phyloP scores from a whole-genome alignment of 768 basidiomycete genomes.

The Leccinum sublutescens region DNA sequence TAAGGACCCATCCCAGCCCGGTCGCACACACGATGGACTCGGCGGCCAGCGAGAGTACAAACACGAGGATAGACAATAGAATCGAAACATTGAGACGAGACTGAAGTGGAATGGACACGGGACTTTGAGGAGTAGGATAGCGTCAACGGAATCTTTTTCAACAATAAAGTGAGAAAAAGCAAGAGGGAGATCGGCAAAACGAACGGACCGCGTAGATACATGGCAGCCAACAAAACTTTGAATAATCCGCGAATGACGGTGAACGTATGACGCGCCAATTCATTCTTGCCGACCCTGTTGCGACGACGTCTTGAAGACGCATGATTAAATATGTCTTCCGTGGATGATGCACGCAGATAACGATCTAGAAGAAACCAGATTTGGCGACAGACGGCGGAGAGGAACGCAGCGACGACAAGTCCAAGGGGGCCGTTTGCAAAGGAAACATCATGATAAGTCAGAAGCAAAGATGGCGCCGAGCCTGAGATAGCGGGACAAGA shows the following conservation, averaged over 20 bases:
- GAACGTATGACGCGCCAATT: conserved; percentile 43
- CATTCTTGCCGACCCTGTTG: conserved; percentile 44
- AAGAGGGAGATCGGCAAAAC: not conserved
- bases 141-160: conserved; percentile 52
- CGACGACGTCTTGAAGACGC: conserved; percentile 55
- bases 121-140: conserved; percentile 47
- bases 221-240: conserved; percentile 50
- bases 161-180: conserved; percentile 10
- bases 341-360: conserved; percentile 61
- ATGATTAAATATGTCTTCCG: conserved; percentile 65
- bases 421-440: conserved; percentile 50
- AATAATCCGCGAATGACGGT: conserved; percentile 44
- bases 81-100: conserved; percentile 43
- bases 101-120: conserved; percentile 33
- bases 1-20: conserved; percentile 91
- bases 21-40: conserved; percentile 55
- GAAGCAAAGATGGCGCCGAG: conserved; percentile 66
- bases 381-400: conserved; percentile 62
- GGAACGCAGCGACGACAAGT: conserved; percentile 51
- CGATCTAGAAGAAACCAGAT: conserved; percentile 78
- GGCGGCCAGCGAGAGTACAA: conserved; percentile 55
- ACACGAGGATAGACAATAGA: conserved; percentile 40
- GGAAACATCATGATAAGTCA: conserved; percentile 41
- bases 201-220: conserved; percentile 66
- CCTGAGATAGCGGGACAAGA: conserved; percentile 65